A percentile compares a stretch with the other conserved stretches of the same genome.
Conservation (phyloP, 495 filamentous ascomycete genomes). For the Darksidea phi region DNA sequence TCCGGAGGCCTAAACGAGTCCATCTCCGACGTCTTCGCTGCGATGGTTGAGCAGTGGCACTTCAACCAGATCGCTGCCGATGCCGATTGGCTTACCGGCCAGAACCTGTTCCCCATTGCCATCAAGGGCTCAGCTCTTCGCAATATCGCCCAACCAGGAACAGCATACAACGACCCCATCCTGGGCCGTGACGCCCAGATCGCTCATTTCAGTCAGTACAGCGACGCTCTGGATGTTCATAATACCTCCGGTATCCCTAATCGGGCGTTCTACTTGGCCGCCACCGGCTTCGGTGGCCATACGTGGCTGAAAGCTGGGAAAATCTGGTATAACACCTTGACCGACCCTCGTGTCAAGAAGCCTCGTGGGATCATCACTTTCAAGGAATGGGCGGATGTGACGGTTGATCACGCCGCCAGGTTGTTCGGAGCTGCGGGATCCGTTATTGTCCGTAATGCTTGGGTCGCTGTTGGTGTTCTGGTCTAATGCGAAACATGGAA, state of each 20-base stretch:
- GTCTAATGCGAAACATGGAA: too few relatives aligned
- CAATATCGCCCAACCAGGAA: slow-evolving; percentile 50
- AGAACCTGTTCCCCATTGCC: slow-evolving; percentile 47
- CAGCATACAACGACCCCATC: slow-evolving; percentile 50
- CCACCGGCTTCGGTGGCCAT: slow-evolving; percentile 50
- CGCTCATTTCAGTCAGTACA: slow-evolving; percentile 17
- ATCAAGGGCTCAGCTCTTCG: slow-evolving; percentile 50
- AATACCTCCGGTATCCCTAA: slow-evolving; percentile 56
- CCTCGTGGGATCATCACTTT: too few relatives aligned
- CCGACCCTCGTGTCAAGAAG: too few relatives aligned
- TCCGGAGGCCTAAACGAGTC: slow-evolving; percentile 55
- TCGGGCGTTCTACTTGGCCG: slow-evolving; percentile 51
- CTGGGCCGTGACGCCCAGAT: too few relatives aligned
- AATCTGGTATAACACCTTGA: slow-evolving; percentile 52
- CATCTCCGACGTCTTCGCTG: slow-evolving; percentile 53
- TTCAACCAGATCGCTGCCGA: slow-evolving; percentile 46
- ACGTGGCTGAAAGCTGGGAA: slow-evolving; percentile 54
- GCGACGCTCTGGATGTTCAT: slow-evolving; percentile 53
- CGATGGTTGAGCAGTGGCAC: slow-evolving; percentile 54
- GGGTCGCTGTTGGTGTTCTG: too few relatives aligned
- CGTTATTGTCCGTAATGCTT: too few relatives aligned
- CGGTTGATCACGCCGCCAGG: too few relatives aligned
- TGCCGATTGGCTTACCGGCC: slow-evolving; percentile 56
- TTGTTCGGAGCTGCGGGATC: too few relatives aligned
- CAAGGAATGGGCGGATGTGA: too few relatives aligned